Percentiles rank a stretch among this genome's conserved stretches.
Conservation (phyloP, 192 early-diverging fungal species). For the Gigaspora rosea region DNA sequence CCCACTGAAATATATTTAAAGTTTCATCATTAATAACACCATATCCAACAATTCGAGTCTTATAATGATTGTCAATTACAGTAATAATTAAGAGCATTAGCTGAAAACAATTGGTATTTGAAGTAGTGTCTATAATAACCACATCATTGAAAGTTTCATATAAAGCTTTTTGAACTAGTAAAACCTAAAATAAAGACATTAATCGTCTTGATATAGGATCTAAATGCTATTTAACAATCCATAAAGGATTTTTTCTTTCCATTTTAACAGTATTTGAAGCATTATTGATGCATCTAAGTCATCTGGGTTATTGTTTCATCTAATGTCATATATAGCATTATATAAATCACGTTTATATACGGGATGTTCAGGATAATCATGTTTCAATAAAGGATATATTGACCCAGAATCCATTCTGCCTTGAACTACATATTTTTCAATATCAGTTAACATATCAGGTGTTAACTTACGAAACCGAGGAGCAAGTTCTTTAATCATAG, state of each 20-base stretch:
- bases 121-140: neutral
- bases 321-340: too few species aligned
- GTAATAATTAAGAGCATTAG: neutral
- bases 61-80: neutral
- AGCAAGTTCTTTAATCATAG: neutral
- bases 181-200: neutral
- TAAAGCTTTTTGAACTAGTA: neutral
- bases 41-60: neutral
- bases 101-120: neutral
- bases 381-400: neutral
- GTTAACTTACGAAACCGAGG: neutral
- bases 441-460: neutral
- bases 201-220: neutral
- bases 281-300: neutral
- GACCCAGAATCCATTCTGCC: neutral
- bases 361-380: neutral
- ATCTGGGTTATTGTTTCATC: neutral
- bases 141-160: neutral
- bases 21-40: neutral
- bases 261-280: neutral
- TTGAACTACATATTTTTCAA: conserved; percentile 3
- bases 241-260: neutral
- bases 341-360: too few species aligned
- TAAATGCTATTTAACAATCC: neutral
- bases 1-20: neutral